Evolutionary conservation across 805 yeast genomes (phyloP).

Genomic region (Yarrowia sp.): DNA sequence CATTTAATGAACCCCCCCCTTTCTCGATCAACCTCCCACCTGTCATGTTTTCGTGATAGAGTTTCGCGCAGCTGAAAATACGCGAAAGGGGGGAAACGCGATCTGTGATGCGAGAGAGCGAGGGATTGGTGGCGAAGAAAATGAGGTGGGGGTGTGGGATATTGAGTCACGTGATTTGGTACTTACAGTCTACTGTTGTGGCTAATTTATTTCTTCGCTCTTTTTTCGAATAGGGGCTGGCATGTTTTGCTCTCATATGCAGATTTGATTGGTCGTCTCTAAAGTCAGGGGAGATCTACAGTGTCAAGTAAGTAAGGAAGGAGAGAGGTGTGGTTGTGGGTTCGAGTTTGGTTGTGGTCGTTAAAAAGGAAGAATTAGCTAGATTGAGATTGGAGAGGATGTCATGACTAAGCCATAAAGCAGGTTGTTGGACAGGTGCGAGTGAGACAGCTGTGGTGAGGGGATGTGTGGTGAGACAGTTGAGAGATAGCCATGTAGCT

Average conservation of each 20-base stretch:
- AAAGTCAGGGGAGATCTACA: no score
- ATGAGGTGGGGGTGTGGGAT: background rate
- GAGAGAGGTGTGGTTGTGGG: background rate
- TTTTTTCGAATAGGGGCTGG: no score
- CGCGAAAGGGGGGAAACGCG: constrained; percentile 36
- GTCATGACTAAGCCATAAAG: background rate
- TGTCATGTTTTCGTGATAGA: constrained; percentile 30
- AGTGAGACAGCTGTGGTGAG: no score
- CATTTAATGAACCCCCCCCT: background rate
- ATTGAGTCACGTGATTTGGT: no score
- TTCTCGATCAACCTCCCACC: background rate
- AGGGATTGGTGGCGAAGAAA: background rate
- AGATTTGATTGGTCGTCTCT: background rate
- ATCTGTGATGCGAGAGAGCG: background rate
- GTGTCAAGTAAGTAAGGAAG: no score
- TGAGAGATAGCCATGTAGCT: no score
- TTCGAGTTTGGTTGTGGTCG: background rate
- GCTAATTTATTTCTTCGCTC: no score
- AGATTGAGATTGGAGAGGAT: no score
- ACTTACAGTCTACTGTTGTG: no score
- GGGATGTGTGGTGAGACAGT: no score
- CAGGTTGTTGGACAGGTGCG: background rate
- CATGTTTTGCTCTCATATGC: background rate
- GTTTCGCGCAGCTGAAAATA: constrained; percentile 30
- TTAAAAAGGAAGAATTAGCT: no score